Evolutionary conservation across 352 stramenopile species (phyloP).

Genomic region (Phytophthora cryptogea): DNA sequence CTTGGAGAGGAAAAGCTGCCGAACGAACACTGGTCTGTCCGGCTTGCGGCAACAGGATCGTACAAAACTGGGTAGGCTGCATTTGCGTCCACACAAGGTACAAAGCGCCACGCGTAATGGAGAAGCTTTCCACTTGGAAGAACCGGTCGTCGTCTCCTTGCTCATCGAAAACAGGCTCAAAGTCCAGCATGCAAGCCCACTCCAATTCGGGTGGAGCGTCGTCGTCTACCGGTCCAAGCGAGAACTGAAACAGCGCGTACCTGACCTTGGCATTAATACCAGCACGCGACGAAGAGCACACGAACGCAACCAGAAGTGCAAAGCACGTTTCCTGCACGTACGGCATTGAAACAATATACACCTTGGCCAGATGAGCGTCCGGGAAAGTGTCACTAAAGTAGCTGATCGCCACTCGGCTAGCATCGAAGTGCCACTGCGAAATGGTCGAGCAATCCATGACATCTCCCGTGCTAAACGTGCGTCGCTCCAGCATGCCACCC

Average conservation of each 20-base stretch:
- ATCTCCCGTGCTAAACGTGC: constrained; percentile 69
- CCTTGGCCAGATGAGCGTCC: constrained; percentile 59
- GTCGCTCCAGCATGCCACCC: constrained; percentile 67
- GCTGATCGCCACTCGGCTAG: constrained; percentile 56
- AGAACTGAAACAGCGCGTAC: constrained; percentile 78
- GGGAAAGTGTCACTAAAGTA: constrained; percentile 80
- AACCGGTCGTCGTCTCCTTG: constrained; percentile 30
- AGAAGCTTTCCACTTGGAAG: constrained; percentile 64
- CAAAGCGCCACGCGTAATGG: constrained; percentile 61
- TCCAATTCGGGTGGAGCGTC: constrained; percentile 43
- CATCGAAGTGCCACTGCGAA: constrained; percentile 66
- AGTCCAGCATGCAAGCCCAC: constrained; percentile 72
- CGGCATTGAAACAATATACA: constrained; percentile 68
- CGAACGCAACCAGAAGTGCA: constrained; percentile 65
- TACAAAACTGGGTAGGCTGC: constrained; percentile 62
- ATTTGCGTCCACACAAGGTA: constrained; percentile 74
- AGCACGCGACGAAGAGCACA: constrained; percentile 55
- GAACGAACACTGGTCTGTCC: constrained; percentile 60
- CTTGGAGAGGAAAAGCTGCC: constrained; percentile 66
- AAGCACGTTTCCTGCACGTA: constrained; percentile 67
- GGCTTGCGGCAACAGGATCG: constrained; percentile 60
- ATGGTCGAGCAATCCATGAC: constrained; percentile 65
- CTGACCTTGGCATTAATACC: constrained; percentile 49
- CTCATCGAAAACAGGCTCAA: constrained; percentile 63
- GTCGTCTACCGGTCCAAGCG: constrained; percentile 35